Conservation (phyloP, 345 rosid species). For the Eucalyptus pauciflora region DNA sequence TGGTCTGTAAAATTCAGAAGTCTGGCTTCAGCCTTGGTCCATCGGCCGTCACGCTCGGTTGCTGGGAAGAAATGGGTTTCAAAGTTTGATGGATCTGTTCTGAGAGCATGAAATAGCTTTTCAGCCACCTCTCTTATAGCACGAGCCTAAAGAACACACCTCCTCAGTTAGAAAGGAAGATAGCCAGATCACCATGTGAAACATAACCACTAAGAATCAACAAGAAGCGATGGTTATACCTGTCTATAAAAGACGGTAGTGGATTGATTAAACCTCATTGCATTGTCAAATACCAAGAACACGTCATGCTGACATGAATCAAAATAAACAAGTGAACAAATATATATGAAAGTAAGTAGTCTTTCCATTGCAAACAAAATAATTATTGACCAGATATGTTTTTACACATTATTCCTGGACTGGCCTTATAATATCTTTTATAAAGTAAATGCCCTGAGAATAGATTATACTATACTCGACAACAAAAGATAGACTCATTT, state of each 20-base stretch:
- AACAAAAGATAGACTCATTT: neutral
- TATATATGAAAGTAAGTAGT: neutral
- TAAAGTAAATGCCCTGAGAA: neutral
- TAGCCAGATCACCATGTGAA: neutral
- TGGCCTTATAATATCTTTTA: neutral
- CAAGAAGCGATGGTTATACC: neutral
- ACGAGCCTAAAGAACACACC: slow-evolving; percentile 8
- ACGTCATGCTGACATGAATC: neutral
- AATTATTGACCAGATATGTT: neutral
- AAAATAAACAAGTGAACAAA: neutral
- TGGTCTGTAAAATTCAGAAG: neutral
- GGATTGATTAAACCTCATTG: neutral
- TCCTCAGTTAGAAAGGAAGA: neutral
- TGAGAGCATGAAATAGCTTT: slow-evolving; percentile 8
- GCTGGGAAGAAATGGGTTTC: slow-evolving; percentile 1
- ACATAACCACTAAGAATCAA: neutral
- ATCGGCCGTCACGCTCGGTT: neutral
- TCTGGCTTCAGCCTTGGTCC: slow-evolving; percentile 3
- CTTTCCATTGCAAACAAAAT: neutral
- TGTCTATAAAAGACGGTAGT: neutral
- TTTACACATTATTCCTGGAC: neutral
- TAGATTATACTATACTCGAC: neutral
- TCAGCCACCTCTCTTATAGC: slow-evolving; percentile 18
- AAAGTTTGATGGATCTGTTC: slow-evolving; percentile 7
- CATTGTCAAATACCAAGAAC: neutral